Conservation (phyloP, 768 basidiomycete species). For the Amanita fuliginea region DNA sequence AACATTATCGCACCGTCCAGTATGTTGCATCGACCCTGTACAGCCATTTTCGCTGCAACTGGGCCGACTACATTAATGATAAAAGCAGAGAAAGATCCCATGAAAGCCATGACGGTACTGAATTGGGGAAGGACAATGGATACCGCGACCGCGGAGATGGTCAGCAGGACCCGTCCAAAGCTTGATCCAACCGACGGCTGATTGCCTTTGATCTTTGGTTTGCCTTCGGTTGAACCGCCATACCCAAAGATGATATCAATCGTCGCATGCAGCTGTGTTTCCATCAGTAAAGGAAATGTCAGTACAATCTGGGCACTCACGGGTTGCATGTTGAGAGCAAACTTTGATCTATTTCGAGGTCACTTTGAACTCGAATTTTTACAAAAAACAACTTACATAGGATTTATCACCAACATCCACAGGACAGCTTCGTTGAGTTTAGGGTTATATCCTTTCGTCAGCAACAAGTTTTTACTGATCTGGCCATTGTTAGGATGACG, state of each 20-base stretch:
- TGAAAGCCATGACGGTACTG: slow-evolving; percentile 75
- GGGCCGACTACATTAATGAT: slow-evolving; percentile 71
- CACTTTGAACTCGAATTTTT: neutral
- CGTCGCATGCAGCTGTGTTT: slow-evolving; percentile 60
- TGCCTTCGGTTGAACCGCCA: slow-evolving; percentile 24
- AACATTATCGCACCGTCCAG: slow-evolving; percentile 47
- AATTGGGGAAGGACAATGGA: slow-evolving; percentile 77
- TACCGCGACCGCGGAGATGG: slow-evolving; percentile 47
- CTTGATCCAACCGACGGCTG: slow-evolving; percentile 18
- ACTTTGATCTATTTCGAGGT: slow-evolving; percentile 55
- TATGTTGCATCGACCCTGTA: slow-evolving; percentile 35
- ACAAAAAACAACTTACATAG: slow-evolving; percentile 37
- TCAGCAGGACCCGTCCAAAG: slow-evolving; percentile 49
- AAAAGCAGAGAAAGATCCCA: slow-evolving; percentile 83
- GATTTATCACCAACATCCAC: slow-evolving; percentile 79
- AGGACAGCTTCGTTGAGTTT: slow-evolving; percentile 62
- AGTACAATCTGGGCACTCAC: slow-evolving; percentile 27
- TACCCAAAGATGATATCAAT: slow-evolving; percentile 71
- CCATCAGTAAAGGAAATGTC: neutral
- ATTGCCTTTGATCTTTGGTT: slow-evolving; percentile 18
- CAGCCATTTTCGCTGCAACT: slow-evolving; percentile 54
- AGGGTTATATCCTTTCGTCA: slow-evolving; percentile 61
- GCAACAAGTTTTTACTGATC: slow-evolving; percentile 78
- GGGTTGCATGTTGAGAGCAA: slow-evolving; percentile 73
- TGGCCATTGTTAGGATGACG: slow-evolving; percentile 16